These are phyloP conservation scores for Chaetoscypha palmicola DNA, from an alignment of 2,329 filamentous ascomycete genomes.

Conservation along the genomic window DNA sequence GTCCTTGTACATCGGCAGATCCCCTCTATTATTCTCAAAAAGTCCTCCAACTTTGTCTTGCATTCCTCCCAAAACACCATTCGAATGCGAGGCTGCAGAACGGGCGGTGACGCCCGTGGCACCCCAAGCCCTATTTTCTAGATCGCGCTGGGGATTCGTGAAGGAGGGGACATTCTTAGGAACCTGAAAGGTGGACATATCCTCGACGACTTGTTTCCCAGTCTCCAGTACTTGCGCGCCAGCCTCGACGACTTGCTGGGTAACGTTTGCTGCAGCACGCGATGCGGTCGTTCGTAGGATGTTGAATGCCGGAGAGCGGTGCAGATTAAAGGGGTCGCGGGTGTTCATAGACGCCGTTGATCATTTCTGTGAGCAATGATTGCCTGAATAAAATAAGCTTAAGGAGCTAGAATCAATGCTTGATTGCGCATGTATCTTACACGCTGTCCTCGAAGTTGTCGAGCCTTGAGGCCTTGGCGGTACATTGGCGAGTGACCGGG, in stretches of 20 bases:
- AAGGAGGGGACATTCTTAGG: constrained; percentile 67
- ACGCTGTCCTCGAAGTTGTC: not conserved
- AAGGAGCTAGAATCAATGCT: not conserved
- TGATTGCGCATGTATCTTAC: not conserved
- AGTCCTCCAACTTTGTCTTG: constrained; percentile 57
- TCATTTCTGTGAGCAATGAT: constrained; percentile 26
- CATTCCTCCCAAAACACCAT: constrained; percentile 43
- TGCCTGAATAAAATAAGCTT: constrained; percentile 12
- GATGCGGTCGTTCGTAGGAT: constrained; percentile 44
- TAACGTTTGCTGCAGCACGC: constrained; percentile 38
- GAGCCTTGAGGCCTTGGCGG: not conserved
- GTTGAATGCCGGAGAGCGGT: constrained; percentile 40
- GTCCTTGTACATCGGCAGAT: constrained; percentile 96
- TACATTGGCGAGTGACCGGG: no score
- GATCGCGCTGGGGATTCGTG: constrained; percentile 53
- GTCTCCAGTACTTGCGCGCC: constrained; percentile 40
- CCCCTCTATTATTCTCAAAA: constrained; percentile 48
- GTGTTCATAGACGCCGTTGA: constrained; percentile 28
- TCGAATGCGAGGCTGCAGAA: constrained; percentile 22
- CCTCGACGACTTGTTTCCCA: constrained; percentile 30
- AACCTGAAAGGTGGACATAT: constrained; percentile 57
- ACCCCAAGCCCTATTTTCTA: constrained; percentile 62
- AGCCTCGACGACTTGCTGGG: constrained; percentile 43
- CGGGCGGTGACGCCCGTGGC: constrained; percentile 41
- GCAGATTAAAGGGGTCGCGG: constrained; percentile 33